Percentiles rank a stretch among this genome's conserved stretches.
phyloP scores from a whole-genome alignment of 225 moss, liverwort and hornwort genomes.

The Neckera pumila region DNA sequence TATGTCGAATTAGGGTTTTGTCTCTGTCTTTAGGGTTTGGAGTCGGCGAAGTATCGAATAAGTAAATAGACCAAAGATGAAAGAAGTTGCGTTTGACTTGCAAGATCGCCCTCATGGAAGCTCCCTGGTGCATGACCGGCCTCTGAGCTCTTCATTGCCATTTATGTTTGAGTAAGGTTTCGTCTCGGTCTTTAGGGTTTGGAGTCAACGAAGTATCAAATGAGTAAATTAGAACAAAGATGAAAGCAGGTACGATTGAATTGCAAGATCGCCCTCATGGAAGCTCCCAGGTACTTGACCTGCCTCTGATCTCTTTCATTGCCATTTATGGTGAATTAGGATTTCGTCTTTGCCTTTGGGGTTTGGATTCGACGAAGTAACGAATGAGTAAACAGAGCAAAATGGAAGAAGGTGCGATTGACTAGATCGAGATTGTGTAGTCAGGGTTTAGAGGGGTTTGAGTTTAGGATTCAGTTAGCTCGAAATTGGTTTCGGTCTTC shows the following conservation, averaged over 20 bases:
- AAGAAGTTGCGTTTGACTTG: no score
- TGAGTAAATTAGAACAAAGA: not conserved
- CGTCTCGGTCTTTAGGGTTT: not conserved
- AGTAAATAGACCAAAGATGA: no score
- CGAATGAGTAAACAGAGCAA: not conserved
- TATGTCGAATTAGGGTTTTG: not conserved
- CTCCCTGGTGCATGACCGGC: constrained; percentile 39
- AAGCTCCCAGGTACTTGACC: not conserved
- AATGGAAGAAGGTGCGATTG: not conserved
- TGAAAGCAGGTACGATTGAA: not conserved
- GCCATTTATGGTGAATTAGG: not conserved
- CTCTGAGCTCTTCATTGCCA: not conserved
- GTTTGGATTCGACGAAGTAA: not conserved
- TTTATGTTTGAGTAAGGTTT: not conserved
- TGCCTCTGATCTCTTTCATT: not conserved
- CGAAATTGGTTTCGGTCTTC: not conserved
- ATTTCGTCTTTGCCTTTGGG: not conserved
- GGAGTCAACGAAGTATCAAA: not conserved
- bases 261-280: not conserved
- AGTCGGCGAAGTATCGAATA: no score
- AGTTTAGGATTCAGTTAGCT: not conserved
- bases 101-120: constrained; percentile 94
- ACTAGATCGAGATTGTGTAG: not conserved
- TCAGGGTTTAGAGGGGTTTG: not conserved
- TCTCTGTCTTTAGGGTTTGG: no score